Conservation (phyloP, 257 asterid species). For the Datura wrightii region DNA sequence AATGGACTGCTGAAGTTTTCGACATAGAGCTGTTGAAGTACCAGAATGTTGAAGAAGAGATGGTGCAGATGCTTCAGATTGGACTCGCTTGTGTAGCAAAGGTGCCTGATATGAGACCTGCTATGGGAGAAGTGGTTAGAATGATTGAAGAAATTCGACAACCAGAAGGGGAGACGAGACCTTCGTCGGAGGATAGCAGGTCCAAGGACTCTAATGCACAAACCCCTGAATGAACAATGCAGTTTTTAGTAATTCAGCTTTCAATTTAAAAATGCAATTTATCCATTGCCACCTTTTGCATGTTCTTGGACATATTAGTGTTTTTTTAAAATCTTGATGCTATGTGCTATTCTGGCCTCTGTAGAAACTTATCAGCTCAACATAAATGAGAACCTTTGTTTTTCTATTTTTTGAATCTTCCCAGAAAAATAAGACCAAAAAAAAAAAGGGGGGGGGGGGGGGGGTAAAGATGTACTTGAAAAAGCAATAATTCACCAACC, state of each 20-base stretch:
- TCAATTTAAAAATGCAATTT: conserved; percentile 27
- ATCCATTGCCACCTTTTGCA: conserved; percentile 29
- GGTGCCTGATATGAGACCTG: conserved; percentile 67
- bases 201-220: conserved; percentile 30
- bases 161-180: conserved; percentile 56
- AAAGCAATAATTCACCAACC: too few species aligned
- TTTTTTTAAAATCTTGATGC: neutral
- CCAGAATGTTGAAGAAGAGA: conserved; percentile 75
- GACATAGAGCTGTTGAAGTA: conserved; percentile 70
- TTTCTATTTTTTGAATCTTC: neutral
- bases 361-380: conserved; percentile 29
- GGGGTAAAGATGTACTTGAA: too few species aligned
- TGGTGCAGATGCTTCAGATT: conserved; percentile 96
- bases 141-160: conserved; percentile 72
- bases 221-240: conserved; percentile 19
- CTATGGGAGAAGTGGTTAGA: conserved; percentile 72
- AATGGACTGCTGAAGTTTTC: conserved; percentile 97
- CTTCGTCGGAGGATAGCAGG: conserved; percentile 70
- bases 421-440: too few species aligned
- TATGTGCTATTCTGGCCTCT: conserved; percentile 9
- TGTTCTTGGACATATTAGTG: conserved; percentile 26
- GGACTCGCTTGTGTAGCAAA: conserved; percentile 80
- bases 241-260: neutral
- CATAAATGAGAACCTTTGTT: conserved; percentile 29
- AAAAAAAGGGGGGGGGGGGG: too few species aligned